A percentile compares a stretch with the other conserved stretches of the same genome.
Evolutionary conservation across 106 monocot genomes (phyloP).

Genomic region (Acorus calamus): DNA sequence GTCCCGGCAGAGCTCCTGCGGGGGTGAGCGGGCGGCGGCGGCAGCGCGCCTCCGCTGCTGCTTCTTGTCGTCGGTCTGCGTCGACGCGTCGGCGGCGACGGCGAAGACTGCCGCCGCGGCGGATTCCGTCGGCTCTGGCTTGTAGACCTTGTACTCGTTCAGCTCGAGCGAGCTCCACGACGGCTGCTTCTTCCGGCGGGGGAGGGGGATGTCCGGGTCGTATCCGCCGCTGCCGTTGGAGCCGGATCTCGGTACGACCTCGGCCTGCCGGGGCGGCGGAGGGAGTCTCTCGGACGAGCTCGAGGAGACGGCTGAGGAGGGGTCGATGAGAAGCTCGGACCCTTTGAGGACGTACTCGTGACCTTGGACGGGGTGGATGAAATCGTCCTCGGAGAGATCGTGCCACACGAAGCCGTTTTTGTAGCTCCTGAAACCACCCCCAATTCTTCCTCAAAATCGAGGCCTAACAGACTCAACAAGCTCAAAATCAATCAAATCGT

Average conservation of each 20-base stretch:
- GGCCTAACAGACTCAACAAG: not conserved
- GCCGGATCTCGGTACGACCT: too few species aligned
- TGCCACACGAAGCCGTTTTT: constrained; percentile 93
- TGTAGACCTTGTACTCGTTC: constrained; percentile 76
- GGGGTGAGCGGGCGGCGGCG: not conserved
- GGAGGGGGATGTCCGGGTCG: constrained; percentile 1
- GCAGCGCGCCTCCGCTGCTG: constrained; percentile 12
- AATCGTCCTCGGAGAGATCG: constrained; percentile 66
- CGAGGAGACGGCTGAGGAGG: not conserved
- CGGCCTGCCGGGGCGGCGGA: constrained; percentile 4
- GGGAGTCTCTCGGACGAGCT: constrained; percentile 9
- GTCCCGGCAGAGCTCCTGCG: constrained; percentile 40
- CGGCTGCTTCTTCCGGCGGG: constrained; percentile 19
- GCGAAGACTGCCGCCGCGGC: constrained; percentile 8
- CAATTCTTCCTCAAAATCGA: not conserved
- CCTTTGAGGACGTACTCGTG: constrained; percentile 84
- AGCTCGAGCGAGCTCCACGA: constrained; percentile 45
- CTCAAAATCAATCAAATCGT: too few species aligned
- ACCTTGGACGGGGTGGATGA: constrained; percentile 59
- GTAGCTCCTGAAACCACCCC: constrained; percentile 39
- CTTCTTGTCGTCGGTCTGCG: constrained; percentile 61
- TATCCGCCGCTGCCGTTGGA: not conserved
- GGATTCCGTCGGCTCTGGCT: constrained; percentile 19
- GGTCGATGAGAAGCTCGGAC: constrained; percentile 38
- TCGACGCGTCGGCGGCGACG: constrained; percentile 53